These are phyloP conservation scores for Ilyonectria robusta DNA, from an alignment of 2,329 filamentous ascomycete genomes.

Conservation along the genomic window DNA sequence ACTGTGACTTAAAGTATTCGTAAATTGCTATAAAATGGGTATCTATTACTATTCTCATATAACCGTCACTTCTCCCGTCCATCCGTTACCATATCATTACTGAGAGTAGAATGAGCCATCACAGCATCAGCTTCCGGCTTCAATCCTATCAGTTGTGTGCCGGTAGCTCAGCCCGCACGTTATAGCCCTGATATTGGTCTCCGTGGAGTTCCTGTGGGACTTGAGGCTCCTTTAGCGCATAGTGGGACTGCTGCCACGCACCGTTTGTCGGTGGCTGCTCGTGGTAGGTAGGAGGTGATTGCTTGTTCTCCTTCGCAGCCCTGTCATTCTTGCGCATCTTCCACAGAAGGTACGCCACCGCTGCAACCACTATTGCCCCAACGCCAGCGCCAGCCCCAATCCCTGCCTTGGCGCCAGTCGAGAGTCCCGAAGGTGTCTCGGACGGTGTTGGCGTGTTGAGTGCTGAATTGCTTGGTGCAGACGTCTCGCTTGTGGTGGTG, in stretches of 20 bases:
- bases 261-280: constrained; percentile 1
- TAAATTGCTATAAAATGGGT: not conserved
- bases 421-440: not conserved
- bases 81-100: not conserved
- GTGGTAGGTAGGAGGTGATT: constrained; percentile 2
- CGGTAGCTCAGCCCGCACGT: constrained; percentile 29
- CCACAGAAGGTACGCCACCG: constrained; percentile 33
- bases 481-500: constrained; percentile 8
- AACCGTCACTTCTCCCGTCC: not conserved
- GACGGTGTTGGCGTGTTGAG: not conserved
- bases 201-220: constrained; percentile 30
- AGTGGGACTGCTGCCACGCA: constrained; percentile 27
- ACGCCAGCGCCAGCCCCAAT: constrained; percentile 33
- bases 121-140: not conserved
- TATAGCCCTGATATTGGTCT: constrained; percentile 22
- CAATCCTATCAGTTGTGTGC: constrained; percentile 12
- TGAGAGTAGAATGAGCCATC: not conserved
- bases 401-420: constrained; percentile 24
- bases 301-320: constrained; percentile 4
- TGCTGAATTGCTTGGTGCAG: not conserved
- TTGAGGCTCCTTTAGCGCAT: constrained; percentile 11
- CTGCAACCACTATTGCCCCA: constrained; percentile 9
- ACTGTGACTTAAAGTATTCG: not conserved
- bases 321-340: constrained; percentile 30
- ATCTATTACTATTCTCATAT: not conserved